A percentile compares a stretch with the other conserved stretches of the same genome.
These are phyloP conservation scores for Aspergillus cavernicola DNA, from an alignment of 495 filamentous ascomycete species.

Conservation along the genomic window DNA sequence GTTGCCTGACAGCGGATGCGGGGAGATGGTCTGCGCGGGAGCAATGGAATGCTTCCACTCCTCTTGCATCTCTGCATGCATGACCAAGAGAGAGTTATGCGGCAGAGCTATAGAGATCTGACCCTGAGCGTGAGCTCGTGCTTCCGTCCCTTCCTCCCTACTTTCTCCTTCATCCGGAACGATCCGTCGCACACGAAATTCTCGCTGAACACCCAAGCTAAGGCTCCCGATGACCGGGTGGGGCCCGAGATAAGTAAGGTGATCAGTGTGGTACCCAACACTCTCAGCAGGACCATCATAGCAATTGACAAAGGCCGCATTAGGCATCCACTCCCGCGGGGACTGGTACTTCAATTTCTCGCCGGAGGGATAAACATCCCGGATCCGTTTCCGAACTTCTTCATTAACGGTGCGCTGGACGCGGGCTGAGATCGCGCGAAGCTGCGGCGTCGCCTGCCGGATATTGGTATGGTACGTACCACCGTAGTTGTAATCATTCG, in stretches of 20 bases:
- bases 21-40: conserved; percentile 68
- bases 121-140: conserved; percentile 59
- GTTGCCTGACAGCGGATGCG: conserved; percentile 76
- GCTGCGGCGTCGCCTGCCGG: conserved; percentile 65
- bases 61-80: conserved; percentile 81
- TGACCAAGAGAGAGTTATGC: conserved; percentile 87
- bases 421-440: conserved; percentile 58
- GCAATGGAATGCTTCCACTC: conserved; percentile 63
- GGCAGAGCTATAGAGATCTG: conserved; percentile 89
- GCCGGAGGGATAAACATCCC: conserved; percentile 54
- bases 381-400: conserved; percentile 65
- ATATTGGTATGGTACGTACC: conserved; percentile 71
- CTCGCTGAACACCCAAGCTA: conserved; percentile 81
- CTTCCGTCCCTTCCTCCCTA: conserved; percentile 9
- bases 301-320: conserved; percentile 91
- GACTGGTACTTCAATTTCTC: conserved; percentile 77
- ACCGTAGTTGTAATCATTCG: conserved; percentile 79
- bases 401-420: conserved; percentile 73
- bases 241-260: conserved; percentile 90
- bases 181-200: conserved; percentile 81
- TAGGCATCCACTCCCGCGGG: conserved; percentile 69
- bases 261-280: conserved; percentile 89
- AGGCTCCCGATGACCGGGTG: conserved; percentile 83
- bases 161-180: conserved; percentile 50
- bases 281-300: conserved; percentile 75